A percentile compares a stretch with the other conserved stretches of the same genome.
Evolutionary conservation across 805 yeast genomes (phyloP).

Genomic region (Candida manassasensis): DNA sequence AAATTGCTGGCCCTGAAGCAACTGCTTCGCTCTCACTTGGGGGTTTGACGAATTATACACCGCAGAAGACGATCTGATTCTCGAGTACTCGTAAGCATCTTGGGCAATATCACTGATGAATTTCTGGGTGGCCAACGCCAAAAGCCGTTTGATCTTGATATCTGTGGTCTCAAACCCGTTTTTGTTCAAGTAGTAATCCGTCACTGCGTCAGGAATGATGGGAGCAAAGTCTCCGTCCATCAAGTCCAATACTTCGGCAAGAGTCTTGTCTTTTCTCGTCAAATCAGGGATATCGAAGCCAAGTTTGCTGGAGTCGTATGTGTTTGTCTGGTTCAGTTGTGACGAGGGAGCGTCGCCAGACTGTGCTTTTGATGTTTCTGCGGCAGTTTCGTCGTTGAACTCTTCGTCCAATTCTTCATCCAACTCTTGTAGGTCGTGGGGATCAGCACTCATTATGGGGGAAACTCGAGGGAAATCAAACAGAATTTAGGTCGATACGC

Average conservation of each 20-base stretch:
- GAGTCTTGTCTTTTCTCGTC: conserved; percentile 72
- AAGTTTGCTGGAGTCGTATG: conserved; percentile 8
- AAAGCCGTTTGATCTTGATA: conserved; percentile 63
- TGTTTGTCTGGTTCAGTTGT: conserved; percentile 6
- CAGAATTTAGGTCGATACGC: too few relatives aligned
- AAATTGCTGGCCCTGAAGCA: conserved; percentile 60
- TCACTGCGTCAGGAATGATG: conserved; percentile 92
- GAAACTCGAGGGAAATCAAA: too few relatives aligned
- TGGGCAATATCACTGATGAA: conserved; percentile 91
- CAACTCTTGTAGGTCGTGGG: conserved; percentile 5
- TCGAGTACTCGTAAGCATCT: conserved; percentile 92
- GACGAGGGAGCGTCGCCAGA: conserved; percentile 1
- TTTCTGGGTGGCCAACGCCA: conserved; percentile 95
- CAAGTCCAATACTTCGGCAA: conserved; percentile 77
- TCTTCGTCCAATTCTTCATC: conserved; percentile 20
- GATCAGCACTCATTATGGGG: neutral
- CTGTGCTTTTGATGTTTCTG: neutral
- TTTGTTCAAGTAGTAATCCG: conserved; percentile 83
- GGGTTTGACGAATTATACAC: conserved; percentile 85
- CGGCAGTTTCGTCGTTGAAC: conserved; percentile 17
- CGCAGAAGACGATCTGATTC: conserved; percentile 84
- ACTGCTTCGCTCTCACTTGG: conserved; percentile 76
- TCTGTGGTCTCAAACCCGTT: conserved; percentile 84
- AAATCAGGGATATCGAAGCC: conserved; percentile 44
- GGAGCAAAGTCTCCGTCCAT: conserved; percentile 92